These are phyloP conservation scores for Ogataea henricii DNA, from an alignment of 805 yeast genomes.

Conservation along the genomic window DNA sequence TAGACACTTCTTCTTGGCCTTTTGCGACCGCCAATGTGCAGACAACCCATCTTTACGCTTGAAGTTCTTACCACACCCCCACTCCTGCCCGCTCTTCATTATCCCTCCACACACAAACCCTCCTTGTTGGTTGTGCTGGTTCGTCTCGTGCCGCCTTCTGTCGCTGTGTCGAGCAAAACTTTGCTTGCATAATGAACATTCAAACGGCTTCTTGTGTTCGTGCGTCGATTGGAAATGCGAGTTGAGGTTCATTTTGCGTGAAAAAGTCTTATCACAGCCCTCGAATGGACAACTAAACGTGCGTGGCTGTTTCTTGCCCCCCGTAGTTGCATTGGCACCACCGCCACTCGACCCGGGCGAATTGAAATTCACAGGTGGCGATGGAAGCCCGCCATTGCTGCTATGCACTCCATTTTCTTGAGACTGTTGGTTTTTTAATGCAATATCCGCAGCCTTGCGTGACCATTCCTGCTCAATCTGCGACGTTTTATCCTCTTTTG, in stretches of 20 bases:
- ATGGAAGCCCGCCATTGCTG: constrained; percentile 12
- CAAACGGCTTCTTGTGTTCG: constrained; percentile 36
- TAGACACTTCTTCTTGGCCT: constrained; percentile 37
- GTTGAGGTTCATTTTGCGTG: constrained; percentile 36
- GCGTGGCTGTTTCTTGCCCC: constrained; percentile 16
- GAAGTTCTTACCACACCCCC: constrained; percentile 41
- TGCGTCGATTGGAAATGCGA: constrained; percentile 38
- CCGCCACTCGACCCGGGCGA: constrained; percentile 4
- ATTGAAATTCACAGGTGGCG: constrained; percentile 9
- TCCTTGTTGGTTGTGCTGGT: constrained; percentile 31
- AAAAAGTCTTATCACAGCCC: constrained; percentile 33
- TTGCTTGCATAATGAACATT: constrained; percentile 32
- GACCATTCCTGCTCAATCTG: constrained; percentile 24
- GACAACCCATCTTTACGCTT: constrained; percentile 38
- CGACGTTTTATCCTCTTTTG: constrained; percentile 11
- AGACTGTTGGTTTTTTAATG: constrained; percentile 14
- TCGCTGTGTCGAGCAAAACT: constrained; percentile 38
- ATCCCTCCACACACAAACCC: constrained; percentile 35
- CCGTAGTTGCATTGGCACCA: too few species aligned
- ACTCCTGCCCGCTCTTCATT: constrained; percentile 29
- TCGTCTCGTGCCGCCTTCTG: constrained; percentile 37
- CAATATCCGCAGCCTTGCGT: constrained; percentile 30
- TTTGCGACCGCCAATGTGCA: constrained; percentile 40
- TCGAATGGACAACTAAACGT: constrained; percentile 29
- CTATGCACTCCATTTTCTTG: not conserved